Evolutionary conservation across 1,284 basidiomycete genomes (phyloP).

Genomic region (Sporisorium scitamineum): DNA sequence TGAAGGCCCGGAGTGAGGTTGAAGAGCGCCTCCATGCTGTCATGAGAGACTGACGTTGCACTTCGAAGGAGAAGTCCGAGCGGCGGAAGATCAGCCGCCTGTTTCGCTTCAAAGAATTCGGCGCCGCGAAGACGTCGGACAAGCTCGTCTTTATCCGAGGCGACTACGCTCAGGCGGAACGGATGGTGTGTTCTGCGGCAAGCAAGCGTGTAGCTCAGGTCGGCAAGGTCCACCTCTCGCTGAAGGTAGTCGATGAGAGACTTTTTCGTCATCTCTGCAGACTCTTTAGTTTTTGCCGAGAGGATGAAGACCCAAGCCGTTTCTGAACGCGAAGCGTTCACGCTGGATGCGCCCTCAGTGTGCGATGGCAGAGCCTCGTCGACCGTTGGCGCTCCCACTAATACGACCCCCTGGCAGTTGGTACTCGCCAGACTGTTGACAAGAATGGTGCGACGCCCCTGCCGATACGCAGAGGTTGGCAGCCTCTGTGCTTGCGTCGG

Average conservation of each 20-base stretch:
- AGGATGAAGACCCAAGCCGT: constrained; percentile 30
- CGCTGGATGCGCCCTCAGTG: too few species aligned
- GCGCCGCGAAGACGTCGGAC: constrained; percentile 19
- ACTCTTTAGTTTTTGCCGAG: constrained; percentile 42
- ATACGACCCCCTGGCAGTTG: constrained; percentile 31
- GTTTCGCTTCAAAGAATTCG: constrained; percentile 18
- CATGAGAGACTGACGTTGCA: neutral
- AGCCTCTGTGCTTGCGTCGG: constrained; percentile 22
- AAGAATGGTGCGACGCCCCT: constrained; percentile 19
- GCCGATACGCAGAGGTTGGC: neutral
- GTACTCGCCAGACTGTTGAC: constrained; percentile 47
- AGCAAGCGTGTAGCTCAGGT: constrained; percentile 45
- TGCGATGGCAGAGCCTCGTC: neutral
- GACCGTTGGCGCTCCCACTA: constrained; percentile 16
- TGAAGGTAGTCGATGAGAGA: constrained; percentile 41
- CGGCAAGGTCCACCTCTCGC: constrained; percentile 28
- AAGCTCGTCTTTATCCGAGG: constrained; percentile 41
- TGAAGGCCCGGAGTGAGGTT: constrained; percentile 1
- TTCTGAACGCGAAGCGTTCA: neutral
- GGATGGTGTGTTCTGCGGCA: constrained; percentile 43
- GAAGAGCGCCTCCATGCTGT: neutral
- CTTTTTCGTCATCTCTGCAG: constrained; percentile 30
- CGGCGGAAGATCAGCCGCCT: constrained; percentile 11
- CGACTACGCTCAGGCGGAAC: constrained; percentile 36
- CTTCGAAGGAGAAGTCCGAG: constrained; percentile 7